Base-by-base conservation (phyloP, 129 eudicot genomes). In the Tanacetum coccineum region DNA sequence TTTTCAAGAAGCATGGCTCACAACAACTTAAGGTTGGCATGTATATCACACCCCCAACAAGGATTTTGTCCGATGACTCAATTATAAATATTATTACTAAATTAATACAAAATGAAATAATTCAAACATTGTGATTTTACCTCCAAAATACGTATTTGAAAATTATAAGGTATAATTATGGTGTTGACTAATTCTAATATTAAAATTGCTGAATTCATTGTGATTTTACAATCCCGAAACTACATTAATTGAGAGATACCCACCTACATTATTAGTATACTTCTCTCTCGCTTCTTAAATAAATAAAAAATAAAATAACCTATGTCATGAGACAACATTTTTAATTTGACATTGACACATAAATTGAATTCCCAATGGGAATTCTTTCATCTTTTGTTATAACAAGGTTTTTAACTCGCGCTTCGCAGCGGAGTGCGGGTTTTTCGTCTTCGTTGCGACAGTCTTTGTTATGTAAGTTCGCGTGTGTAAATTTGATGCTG, bases 141-240 rank as follows among this genome's bases (percentile, higher is more conserved):
- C 54, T 40, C 52, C 52, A 42, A 28, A 30, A 9, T 52, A 56
- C 13, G 39, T 30, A 48, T 3, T 56, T 20, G 4, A 18, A 63
- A 17, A 15, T 13, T 4, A 21, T 19, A 40, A 15, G 12, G 6
- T 20, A 20, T 45, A 63, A 9, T 44, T 42, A 63, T 18, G 59
- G 11, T 21, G 59, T 66, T 66, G 58, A 66, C 59, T 15, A 47
- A 9, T 47, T 22, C 19, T 66, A 48, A 26, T n/a, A 45, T 64
- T 19, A 20, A 64, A 44, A 10, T 7, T 45, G 17, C 15, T 26
- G 25, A 26, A 25, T 26, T 9, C 1, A 30, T 14, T 60, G 53
- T 30, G 39, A 48, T 20, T 22, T 12, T 64, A 40, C 10, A 63
- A 63, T 63, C 32, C 52, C 26, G 2, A 63, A 63, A 63, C 68